Evolutionary conservation across 352 stramenopile genomes (phyloP).

Genomic region (Pythium phragmiticola): DNA sequence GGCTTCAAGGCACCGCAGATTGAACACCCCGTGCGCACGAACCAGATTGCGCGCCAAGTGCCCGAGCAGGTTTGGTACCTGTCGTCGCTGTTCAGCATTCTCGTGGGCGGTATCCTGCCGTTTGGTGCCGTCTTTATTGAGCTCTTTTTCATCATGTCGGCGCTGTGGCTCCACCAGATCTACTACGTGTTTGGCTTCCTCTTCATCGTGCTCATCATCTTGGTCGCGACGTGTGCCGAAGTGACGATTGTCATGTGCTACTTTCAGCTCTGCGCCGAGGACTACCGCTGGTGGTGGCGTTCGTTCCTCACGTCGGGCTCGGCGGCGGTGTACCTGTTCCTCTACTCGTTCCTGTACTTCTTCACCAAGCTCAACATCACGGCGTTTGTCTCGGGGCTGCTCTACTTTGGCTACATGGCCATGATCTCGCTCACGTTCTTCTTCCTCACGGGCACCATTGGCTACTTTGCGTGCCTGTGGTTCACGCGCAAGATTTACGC

Average conservation of each 20-base stretch:
- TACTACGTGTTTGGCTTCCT: constrained; percentile 99
- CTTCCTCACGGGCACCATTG: constrained; percentile 95
- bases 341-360: constrained; percentile 99
- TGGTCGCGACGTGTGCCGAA: constrained; percentile 97
- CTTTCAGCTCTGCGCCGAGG: constrained; percentile 99
- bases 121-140: constrained; percentile 99
- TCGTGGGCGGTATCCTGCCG: constrained; percentile 97
- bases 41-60: constrained; percentile 90
- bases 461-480: constrained; percentile 98
- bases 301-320: constrained; percentile 96
- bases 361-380: constrained; percentile 98
- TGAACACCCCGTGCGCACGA: constrained; percentile 89
- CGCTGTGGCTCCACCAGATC: constrained; percentile 98
- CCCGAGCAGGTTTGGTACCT: constrained; percentile 97
- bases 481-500: constrained; percentile 99
- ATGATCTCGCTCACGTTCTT: constrained; percentile 97
- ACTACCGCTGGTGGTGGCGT: constrained; percentile 99
- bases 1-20: constrained; percentile 89
- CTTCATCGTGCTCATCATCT: constrained; percentile 97
- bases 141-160: constrained; percentile 99
- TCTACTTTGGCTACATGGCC: constrained; percentile 99
- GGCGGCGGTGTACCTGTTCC: constrained; percentile 96
- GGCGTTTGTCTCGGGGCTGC: constrained; percentile 87
- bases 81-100: constrained; percentile 91
- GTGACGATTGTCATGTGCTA: constrained; percentile 99